Evolutionary conservation across 768 basidiomycete genomes (phyloP), one percentile per base, ranked within the genome.

Genomic region (Termitomyces sp.): DNA sequence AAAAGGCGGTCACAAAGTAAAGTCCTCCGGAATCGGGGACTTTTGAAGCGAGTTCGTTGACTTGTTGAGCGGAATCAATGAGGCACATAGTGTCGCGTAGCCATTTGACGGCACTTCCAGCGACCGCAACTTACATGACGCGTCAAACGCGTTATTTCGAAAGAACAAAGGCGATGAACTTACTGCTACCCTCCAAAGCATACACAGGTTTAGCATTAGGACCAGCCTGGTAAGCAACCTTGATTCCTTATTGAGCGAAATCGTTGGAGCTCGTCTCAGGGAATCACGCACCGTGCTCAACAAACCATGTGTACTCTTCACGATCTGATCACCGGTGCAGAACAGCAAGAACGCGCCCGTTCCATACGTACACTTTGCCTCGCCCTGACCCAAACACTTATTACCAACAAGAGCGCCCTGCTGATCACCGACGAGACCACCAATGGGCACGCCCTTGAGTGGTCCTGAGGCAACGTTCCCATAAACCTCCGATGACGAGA

Each of bases 291-390:
- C 92, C 2, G 97, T 98, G 64, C 88, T 93, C 65, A 99, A 73
- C 57, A 99, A 72, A 4, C 96, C 97, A 66, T 97, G 88, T 29
- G 73, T 77, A 65, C 93, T 96, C 69, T 87, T 78, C 24, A 98
- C 88, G 41, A 93, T 86, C 28, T 96, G 88, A 22, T 75, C 76
- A 3, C 96, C 97, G 1, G 97, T 98, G 74, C 91, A 92, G 80
- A 97, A 98, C 29, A 99, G 75, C 62, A 98, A 77, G 78, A 99
- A 99, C 37, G 94, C 94, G 31, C 97, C 96, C 1, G 96, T 98
- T 26, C 96, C 96, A 65, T 96, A 99, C 4, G 97, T 99, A 73
- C 94, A 97, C 74, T 99, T 99, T 2, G 95, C 96, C 70, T 98
- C 90, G 18, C 96, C 96, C 62, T 83, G 79, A n/a, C 68, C 77